Evolutionary conservation across 2,329 filamentous ascomycete species (phyloP).

Genomic region (Alternaria incomplexa): DNA sequence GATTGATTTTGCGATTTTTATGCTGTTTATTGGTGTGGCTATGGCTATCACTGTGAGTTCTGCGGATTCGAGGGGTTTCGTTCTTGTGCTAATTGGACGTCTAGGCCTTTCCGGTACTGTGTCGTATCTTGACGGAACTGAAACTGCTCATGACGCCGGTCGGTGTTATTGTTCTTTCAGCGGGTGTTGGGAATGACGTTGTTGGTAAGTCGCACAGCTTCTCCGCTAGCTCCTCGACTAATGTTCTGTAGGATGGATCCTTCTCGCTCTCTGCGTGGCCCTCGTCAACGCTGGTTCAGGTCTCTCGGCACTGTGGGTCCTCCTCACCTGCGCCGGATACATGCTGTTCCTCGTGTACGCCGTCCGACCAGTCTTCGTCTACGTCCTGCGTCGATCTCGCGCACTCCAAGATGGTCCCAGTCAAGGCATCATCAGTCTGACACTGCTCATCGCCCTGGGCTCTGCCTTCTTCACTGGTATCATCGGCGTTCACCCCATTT

Average conservation of each 20-base stretch:
- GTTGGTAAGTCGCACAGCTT: constrained; percentile 54
- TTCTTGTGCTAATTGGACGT: constrained; percentile 11
- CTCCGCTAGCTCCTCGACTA: constrained; percentile 1
- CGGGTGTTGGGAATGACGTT: constrained; percentile 92
- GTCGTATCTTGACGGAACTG: constrained; percentile 89
- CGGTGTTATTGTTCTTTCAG: constrained; percentile 85
- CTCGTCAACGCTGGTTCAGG: constrained; percentile 88
- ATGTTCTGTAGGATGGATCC: constrained; percentile 70
- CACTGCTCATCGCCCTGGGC: constrained; percentile 76
- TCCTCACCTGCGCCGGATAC: constrained; percentile 78
- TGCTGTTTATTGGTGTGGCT: constrained; percentile 88
- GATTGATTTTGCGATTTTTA: constrained; percentile 67
- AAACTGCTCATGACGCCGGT: constrained; percentile 84
- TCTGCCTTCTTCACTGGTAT: constrained; percentile 88
- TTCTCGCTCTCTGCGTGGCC: constrained; percentile 90
- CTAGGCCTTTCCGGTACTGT: constrained; percentile 82
- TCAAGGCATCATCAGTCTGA: constrained; percentile 82
- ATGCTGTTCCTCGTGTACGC: constrained; percentile 75
- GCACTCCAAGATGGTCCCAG: constrained; percentile 87
- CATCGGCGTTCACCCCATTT: constrained; percentile 93
- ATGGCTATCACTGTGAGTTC: constrained; percentile 80
- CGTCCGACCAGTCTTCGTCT: constrained; percentile 76
- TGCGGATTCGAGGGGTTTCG: too few species aligned
- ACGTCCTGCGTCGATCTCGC: constrained; percentile 73
- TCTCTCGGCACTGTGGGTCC: constrained; percentile 81